These are phyloP conservation scores for Phytophthora sansomeana DNA, from an alignment of 352 stramenopile genomes.

Conservation along the genomic window DNA sequence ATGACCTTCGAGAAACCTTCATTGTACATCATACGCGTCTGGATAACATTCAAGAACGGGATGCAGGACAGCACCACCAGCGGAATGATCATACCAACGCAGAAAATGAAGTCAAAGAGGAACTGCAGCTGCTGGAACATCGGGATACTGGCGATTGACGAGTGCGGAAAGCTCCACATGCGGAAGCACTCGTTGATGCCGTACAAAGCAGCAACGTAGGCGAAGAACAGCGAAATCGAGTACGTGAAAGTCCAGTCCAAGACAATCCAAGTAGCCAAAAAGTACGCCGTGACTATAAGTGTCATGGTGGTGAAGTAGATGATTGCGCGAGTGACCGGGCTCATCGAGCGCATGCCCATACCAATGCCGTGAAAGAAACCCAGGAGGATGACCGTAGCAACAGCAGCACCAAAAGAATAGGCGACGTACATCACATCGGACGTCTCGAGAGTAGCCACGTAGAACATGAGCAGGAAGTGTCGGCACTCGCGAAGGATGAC, in stretches of 20 bases:
- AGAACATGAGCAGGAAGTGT: slow-evolving; percentile 82
- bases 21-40: slow-evolving; percentile 91
- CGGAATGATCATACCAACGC: slow-evolving; percentile 65
- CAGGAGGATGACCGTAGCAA: slow-evolving; percentile 61
- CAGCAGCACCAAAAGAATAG: slow-evolving; percentile 53
- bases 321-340: slow-evolving; percentile 48
- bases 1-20: slow-evolving; percentile 85
- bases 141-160: slow-evolving; percentile 58
- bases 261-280: slow-evolving; percentile 52
- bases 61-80: slow-evolving; percentile 75
- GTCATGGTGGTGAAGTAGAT: slow-evolving; percentile 57
- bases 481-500: slow-evolving; percentile 77
- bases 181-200: slow-evolving; percentile 79
- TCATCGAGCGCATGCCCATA: slow-evolving; percentile 54
- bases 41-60: slow-evolving; percentile 82
- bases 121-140: slow-evolving; percentile 83
- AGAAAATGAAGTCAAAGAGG: slow-evolving; percentile 85
- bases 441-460: slow-evolving; percentile 66
- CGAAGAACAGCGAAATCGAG: slow-evolving; percentile 67
- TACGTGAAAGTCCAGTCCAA: slow-evolving; percentile 51
- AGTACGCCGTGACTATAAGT: slow-evolving; percentile 48
- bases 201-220: slow-evolving; percentile 69
- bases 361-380: slow-evolving; percentile 53
- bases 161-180: slow-evolving; percentile 72
- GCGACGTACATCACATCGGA: slow-evolving; percentile 59